Evolutionary conservation across 2,329 filamentous ascomycete species (phyloP).

Genomic region (Tolypocladium nubicola): DNA sequence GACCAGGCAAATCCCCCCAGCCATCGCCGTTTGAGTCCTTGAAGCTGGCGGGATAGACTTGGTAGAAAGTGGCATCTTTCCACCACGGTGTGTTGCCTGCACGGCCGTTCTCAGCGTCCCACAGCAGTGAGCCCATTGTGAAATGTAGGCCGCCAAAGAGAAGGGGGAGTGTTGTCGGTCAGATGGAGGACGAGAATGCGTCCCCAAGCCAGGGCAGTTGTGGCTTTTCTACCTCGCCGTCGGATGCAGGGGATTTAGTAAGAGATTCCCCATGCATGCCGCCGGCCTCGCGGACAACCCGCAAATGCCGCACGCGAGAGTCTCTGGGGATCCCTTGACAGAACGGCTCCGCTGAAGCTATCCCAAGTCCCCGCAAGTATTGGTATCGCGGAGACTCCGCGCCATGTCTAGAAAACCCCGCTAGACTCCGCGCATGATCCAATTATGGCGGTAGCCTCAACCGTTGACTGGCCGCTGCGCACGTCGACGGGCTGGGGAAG

Average conservation of each 20-base stretch:
- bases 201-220: neutral
- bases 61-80: conserved; percentile 36
- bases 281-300: neutral
- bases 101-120: conserved; percentile 18
- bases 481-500: neutral
- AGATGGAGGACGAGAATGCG: neutral
- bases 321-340: neutral
- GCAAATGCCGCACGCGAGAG: neutral
- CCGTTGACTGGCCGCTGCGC: neutral
- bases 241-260: neutral
- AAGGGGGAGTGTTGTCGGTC: neutral
- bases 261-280: neutral
- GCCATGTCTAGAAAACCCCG: neutral
- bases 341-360: neutral
- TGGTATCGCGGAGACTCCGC: neutral
- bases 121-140: conserved; percentile 22
- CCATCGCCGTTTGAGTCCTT: conserved; percentile 49
- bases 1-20: conserved; percentile 54
- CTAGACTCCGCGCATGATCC: neutral
- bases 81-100: conserved; percentile 29
- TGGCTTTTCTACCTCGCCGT: neutral
- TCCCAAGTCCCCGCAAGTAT: neutral
- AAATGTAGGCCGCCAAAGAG: neutral
- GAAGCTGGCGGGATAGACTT: conserved; percentile 50
- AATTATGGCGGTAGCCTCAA: too few relatives aligned